Conservation (phyloP, 306 rosid genomes). For the Cucumis cinereus region DNA sequence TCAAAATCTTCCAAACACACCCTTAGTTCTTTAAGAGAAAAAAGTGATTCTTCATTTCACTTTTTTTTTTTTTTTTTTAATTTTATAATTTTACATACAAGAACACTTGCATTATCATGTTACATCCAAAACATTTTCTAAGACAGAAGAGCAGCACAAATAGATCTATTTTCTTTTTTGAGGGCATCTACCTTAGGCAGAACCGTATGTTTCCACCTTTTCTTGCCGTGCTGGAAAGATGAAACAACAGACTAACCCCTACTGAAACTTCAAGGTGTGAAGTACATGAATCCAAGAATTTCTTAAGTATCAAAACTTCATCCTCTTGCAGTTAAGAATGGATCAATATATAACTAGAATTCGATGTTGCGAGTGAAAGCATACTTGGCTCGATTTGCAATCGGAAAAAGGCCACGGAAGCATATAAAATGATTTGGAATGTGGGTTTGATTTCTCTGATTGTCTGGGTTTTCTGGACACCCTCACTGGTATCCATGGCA, state of each 20-base stretch:
- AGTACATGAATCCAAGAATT: slow-evolving; percentile 19
- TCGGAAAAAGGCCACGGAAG: slow-evolving; percentile 23
- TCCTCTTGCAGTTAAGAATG: slow-evolving; percentile 8
- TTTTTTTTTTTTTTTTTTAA: too few relatives aligned
- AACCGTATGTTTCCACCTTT: not conserved
- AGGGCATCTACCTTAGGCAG: not conserved
- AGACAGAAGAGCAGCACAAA: not conserved
- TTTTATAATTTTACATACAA: too few relatives aligned
- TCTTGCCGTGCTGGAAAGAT: not conserved
- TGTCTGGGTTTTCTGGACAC: slow-evolving; percentile 21
- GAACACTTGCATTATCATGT: too few relatives aligned
- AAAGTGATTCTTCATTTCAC: too few relatives aligned
- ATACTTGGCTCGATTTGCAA: not conserved
- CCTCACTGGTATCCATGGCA: slow-evolving; percentile 16
- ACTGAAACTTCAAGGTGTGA: slow-evolving; percentile 21
- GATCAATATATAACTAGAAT: not conserved
- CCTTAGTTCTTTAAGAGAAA: too few relatives aligned
- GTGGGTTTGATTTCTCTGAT: slow-evolving; percentile 22
- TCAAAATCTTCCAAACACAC: too few relatives aligned
- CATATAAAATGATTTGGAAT: slow-evolving; percentile 8
- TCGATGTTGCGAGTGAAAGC: not conserved
- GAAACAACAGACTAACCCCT: slow-evolving; percentile 18
- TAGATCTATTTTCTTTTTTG: not conserved
- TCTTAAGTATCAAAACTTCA: not conserved
- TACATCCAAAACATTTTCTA: not conserved